Evolutionary conservation across 805 yeast species (phyloP).

Genomic region (Wickerhamomyces bisporus): DNA sequence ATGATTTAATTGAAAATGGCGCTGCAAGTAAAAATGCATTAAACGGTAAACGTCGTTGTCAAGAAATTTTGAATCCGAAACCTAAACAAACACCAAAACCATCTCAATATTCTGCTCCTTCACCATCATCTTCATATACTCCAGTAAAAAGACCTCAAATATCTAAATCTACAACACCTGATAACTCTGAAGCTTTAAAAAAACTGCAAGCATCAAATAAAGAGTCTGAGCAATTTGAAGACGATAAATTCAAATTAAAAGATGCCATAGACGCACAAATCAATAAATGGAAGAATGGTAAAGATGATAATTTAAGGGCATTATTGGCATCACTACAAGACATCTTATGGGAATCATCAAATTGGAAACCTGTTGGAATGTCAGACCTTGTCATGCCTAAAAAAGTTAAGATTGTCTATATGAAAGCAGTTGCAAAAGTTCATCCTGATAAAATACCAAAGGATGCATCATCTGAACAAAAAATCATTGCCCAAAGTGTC

Average conservation of each 20-base stretch:
- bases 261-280: conserved; percentile 57
- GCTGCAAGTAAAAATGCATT: conserved; percentile 55
- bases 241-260: conserved; percentile 53
- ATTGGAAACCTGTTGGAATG: conserved; percentile 63
- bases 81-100: conserved; percentile 22
- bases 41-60: conserved; percentile 82
- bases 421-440: conserved; percentile 87
- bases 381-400: conserved; percentile 83
- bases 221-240: conserved; percentile 43
- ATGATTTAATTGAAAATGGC: conserved; percentile 61
- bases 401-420: conserved; percentile 78
- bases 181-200: conserved; percentile 40
- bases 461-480: conserved; percentile 58
- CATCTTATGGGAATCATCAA: conserved; percentile 60
- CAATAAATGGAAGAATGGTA: conserved; percentile 63
- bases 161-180: conserved; percentile 13
- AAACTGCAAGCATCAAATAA: conserved; percentile 44
- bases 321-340: conserved; percentile 63
- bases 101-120: too few relatives aligned
- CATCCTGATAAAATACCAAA: conserved; percentile 78
- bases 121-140: conserved; percentile 13
- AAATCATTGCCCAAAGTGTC: conserved; percentile 82
- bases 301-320: conserved; percentile 76
- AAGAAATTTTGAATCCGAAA: conserved; percentile 54
- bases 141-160: not conserved